Conservation (phyloP, 176 grass and related monocot genomes). For the Aegilops tauschii region DNA sequence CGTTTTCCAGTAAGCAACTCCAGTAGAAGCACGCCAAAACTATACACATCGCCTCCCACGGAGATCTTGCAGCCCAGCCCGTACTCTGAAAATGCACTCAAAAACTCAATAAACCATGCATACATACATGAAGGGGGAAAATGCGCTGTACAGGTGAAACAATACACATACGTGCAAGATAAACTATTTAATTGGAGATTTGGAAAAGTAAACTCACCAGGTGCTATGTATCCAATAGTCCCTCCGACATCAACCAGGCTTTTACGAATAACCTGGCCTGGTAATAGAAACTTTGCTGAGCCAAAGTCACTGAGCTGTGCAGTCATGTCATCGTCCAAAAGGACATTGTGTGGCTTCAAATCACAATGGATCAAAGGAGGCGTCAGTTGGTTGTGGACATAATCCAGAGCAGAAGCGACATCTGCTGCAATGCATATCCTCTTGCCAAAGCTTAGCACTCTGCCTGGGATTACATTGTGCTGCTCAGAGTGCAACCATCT, state of each 20-base stretch:
- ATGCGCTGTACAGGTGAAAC: not conserved
- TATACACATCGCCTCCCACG: slow-evolving; percentile 7
- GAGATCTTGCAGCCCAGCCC: slow-evolving; percentile 25
- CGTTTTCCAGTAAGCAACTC: slow-evolving; percentile 22
- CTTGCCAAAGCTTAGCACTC: slow-evolving; percentile 1
- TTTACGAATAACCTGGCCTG: not conserved
- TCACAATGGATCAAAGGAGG: slow-evolving; percentile 31
- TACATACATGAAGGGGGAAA: not conserved
- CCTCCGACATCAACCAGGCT: not conserved
- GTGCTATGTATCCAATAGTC: slow-evolving; percentile 43
- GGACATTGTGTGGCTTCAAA: slow-evolving; percentile 34
- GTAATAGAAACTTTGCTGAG: slow-evolving; percentile 17
- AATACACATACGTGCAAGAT: not conserved
- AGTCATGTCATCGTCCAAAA: slow-evolving; percentile 33
- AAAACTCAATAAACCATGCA: not conserved
- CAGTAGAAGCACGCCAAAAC: slow-evolving; percentile 36
- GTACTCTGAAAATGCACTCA: slow-evolving; percentile 23
- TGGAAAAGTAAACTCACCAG: slow-evolving; percentile 6
- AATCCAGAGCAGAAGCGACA: slow-evolving; percentile 39
- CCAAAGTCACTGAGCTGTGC: slow-evolving; percentile 28
- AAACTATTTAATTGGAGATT: not conserved
- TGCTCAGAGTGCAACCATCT: not conserved
- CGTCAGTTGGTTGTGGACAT: slow-evolving; percentile 3
- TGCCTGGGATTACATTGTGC: not conserved
- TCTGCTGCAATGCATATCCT: slow-evolving; percentile 1